Base-by-base conservation (phyloP, 2,329 filamentous ascomycete genomes). In the Venturia effusa region DNA sequence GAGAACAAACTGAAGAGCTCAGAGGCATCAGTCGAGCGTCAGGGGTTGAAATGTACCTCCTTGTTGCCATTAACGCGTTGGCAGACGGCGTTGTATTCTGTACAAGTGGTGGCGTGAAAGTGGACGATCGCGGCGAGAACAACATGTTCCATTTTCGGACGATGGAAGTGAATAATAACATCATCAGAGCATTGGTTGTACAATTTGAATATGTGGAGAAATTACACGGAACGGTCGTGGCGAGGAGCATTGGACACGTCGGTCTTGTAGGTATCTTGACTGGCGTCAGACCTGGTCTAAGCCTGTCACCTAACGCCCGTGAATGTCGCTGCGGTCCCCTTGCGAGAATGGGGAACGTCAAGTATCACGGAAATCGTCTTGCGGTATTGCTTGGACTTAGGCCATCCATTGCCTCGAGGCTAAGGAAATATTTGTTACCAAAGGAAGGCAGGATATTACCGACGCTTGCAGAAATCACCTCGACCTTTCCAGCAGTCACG, bases 51-150 rank as follows among this genome's bases (percentile, higher is more conserved):
- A 75, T 88, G 70, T 84, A 85, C 67, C 72, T 88, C 0, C 75
- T 88, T 0, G 80, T 88, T 2, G 80, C 80, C 2, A 80, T 87
- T 68, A 88, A 88, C 67, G 82, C 84, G 1, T 72, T 88, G 1
- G 75, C 88, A 1, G 86, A 89, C 68, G 73, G 83, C 5, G 75
- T 88, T 41, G 80, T 88, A 73, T 86, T 85, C 2, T 88, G 86
- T 70, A 88, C 85, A 0, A 86, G 83, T 66, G 83, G 83, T 27
- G 83, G 77, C 19, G 74, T 75, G 6, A 66, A 71, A 40, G 70
- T 75, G 10, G 66, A 67, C 39, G 69, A 69, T 27, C 66, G 62
- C 13, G 54, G 64, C 19, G 67, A 61, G 67, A 64, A 39, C 67
- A 72, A 74, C 41, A 78, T 84, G 74, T 68, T 84, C 66, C 83